These are phyloP conservation scores for Datisca glomerata DNA, from an alignment of 306 rosid species.

Conservation along the genomic window DNA sequence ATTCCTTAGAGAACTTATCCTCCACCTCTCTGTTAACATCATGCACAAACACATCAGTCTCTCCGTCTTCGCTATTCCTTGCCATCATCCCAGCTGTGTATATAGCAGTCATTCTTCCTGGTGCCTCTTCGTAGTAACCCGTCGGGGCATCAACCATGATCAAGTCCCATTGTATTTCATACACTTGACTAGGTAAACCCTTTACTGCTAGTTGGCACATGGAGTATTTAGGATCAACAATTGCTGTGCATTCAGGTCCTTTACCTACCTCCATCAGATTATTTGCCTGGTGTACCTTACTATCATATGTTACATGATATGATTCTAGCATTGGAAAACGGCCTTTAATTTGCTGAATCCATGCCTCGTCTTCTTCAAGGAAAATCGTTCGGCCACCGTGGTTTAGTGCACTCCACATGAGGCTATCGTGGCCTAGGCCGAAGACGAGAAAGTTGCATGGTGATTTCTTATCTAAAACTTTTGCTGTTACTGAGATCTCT, in stretches of 20 bases:
- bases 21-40: conserved; percentile 71
- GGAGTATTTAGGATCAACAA: conserved; percentile 34
- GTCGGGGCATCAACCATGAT: conserved; percentile 91
- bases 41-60: conserved; percentile 60
- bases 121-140: conserved; percentile 53
- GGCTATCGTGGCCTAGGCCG: conserved; percentile 75
- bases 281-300: conserved; percentile 59
- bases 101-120: conserved; percentile 76
- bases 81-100: conserved; percentile 84
- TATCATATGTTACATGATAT: conserved; percentile 41
- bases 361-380: conserved; percentile 61
- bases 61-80: conserved; percentile 35
- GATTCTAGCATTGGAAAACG: conserved; percentile 46
- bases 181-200: conserved; percentile 38
- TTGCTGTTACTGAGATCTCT: conserved; percentile 48
- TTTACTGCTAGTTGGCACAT: conserved; percentile 49
- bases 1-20: conserved; percentile 47
- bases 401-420: conserved; percentile 74
- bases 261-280: conserved; percentile 42
- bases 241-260: conserved; percentile 47
- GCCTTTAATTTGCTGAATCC: conserved; percentile 47
- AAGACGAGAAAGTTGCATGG: conserved; percentile 79
- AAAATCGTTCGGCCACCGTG: conserved; percentile 51
- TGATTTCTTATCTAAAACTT: conserved; percentile 33
- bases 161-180: conserved; percentile 58